Conservation (phyloP, 2,329 filamentous ascomycete species). For the Septoria linicola region DNA sequence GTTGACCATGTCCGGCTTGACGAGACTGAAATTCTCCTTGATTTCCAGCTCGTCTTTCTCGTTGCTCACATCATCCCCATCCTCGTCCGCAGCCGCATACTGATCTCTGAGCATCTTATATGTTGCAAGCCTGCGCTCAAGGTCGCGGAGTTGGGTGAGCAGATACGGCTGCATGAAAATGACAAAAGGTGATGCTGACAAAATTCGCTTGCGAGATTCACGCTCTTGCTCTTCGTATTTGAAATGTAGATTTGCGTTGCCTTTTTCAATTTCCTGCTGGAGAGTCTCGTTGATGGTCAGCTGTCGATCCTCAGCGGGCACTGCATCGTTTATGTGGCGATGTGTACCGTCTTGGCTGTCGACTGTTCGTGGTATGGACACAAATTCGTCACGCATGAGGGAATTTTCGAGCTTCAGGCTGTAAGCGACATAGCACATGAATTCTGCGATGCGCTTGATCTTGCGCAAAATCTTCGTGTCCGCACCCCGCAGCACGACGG, state of each 20-base stretch:
- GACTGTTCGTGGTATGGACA: slow-evolving; percentile 66
- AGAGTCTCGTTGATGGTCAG: slow-evolving; percentile 21
- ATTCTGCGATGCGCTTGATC: slow-evolving; percentile 92
- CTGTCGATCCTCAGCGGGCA: slow-evolving; percentile 15
- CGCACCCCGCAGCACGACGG: slow-evolving; percentile 84
- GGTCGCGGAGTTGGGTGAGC: slow-evolving; percentile 85
- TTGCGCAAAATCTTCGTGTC: slow-evolving; percentile 68
- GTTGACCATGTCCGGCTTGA: slow-evolving; percentile 94
- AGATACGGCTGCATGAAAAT: slow-evolving; percentile 93
- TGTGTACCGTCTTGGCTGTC: slow-evolving; percentile 41
- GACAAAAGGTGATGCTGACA: slow-evolving; percentile 94
- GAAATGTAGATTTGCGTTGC: slow-evolving; percentile 49
- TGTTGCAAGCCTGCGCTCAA: slow-evolving; percentile 80
- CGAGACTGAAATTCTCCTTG: slow-evolving; percentile 71
- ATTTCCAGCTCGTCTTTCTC: slow-evolving; percentile 32
- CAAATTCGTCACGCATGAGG: slow-evolving; percentile 87
- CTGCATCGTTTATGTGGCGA: slow-evolving; percentile 18
- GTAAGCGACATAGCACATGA: slow-evolving; percentile 99
- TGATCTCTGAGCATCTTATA: slow-evolving; percentile 81
- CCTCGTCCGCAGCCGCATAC: slow-evolving; percentile 44
- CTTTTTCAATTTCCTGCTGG: slow-evolving; percentile 18
- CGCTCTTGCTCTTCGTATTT: slow-evolving; percentile 95
- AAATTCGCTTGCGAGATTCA: slow-evolving; percentile 86
- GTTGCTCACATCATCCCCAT: slow-evolving; percentile 39
- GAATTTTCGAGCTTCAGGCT: slow-evolving; percentile 95